Base-by-base conservation (phyloP, 176 grass and related monocot species). In the Areca catechu region DNA sequence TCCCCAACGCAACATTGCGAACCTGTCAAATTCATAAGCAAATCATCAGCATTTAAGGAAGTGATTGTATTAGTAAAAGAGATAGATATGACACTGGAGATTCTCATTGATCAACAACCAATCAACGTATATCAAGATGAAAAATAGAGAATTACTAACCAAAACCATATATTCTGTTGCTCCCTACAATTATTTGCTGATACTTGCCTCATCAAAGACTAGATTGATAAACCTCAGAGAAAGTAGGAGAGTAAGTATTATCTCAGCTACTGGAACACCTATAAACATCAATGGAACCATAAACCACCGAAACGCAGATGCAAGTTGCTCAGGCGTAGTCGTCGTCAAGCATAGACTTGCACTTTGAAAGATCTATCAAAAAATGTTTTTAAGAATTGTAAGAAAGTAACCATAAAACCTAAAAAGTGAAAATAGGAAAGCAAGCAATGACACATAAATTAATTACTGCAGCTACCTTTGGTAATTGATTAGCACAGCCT, bases 221-320 rank as follows among this genome's bases (percentile, higher is more conserved):
- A 97, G 82, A 80, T 81, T 91, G 65, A 97, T 85, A 68, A 97
- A 91, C 70, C 87, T 97, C 73, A 97, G 73, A 48, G 93, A 97
- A 71, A 97, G 76, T 59, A 97, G 70, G 5, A 97, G 78, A 21
- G 83, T 97, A 65, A 97, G 83, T 77, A 84, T 77, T 73, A 88
- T 97, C 82, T 97, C 87, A 23, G 83, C 74, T 63, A 91, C 87
- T 52, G 87, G 87, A 47, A 82, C 84, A 58, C 93, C 87, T 24
- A 91, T 74, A 58, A 72, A 62, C 49, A 74, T 77, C 63, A 97
- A 56, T 56, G 93, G 93, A 80, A 72, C 60, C 83, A 91, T 88
- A 84, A 97, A 85, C 93, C 93, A 97, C 81, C 83, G 74, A 20
- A 97, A 43, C 62, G 93, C 93, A 80, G 84, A 97, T 75, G 86